Base-by-base conservation (phyloP, 208 protist genomes). In the Acanthamoeba castellanii region DNA sequence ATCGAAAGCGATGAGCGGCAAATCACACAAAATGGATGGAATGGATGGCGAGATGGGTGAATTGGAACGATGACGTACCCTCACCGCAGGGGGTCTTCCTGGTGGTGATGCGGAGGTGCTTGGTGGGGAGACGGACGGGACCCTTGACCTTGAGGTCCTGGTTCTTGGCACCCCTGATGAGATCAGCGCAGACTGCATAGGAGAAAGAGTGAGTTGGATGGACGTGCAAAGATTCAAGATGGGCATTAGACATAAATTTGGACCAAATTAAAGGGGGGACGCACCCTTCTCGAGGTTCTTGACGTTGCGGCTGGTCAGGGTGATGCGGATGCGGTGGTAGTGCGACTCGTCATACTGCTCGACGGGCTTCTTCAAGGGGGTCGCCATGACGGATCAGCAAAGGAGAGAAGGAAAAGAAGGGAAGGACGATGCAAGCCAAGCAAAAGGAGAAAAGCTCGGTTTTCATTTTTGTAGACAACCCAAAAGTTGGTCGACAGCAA, bases 1-100 rank as follows among this genome's bases (percentile, higher is more conserved):
- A 82, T 61, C 2, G 32, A 95, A 25, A 34, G 5, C n/a, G 32
- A 64, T 90, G 2, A 45, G 20, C 2, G 47, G 11, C 74, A 57
- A 95, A 84, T 74, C 25, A 5, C 6, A 59, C 9, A 52, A 45
- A 6, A 50, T 45, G 37, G 85, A 85, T 45, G 25, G 3, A 94
- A 8, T 34, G 25, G 57, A 3, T 6, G 32, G 16, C 42, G 47
- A 1, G 8, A 42, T 34, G 14, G 18, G 47, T 11, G 11, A 27
- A 52, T 76, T 66, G 52, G 42, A 61, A 11, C 47, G 13, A 66
- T 18, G 13, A 96, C 95, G 57, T 52, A 98, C 99, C 99, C 97
- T 99, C 99, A 99, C 99, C 99, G 98, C 99, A 99, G 95, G 99
- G 99, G 82, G 99, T 99, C 98, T 99, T 99, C 96, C 99, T 98